Percentiles rank a stretch among this genome's conserved stretches.
Conservation (phyloP, 768 basidiomycete genomes). For the Boletus barrowsii region DNA sequence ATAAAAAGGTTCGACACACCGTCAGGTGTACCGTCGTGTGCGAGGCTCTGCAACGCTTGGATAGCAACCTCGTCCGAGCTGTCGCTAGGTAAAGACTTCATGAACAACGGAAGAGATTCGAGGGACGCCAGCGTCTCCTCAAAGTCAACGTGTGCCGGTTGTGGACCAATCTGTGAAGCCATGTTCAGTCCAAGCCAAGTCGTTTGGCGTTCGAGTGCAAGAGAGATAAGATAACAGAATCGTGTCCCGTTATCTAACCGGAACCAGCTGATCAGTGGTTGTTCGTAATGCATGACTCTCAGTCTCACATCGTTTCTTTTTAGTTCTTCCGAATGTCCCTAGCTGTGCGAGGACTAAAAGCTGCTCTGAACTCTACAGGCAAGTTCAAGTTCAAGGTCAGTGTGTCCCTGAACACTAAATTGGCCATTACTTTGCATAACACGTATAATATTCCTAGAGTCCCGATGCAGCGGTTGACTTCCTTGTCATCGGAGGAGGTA, state of each 20-base stretch:
- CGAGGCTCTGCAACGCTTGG: constrained; percentile 81
- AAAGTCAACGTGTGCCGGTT: constrained; percentile 17
- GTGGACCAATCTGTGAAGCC: constrained; percentile 24
- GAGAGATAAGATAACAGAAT: constrained; percentile 20
- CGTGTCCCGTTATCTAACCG: constrained; percentile 7
- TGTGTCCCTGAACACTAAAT: not conserved
- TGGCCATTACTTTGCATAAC: not conserved
- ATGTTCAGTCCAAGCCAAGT: constrained; percentile 5
- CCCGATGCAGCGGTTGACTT: constrained; percentile 79
- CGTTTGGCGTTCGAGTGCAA: not conserved
- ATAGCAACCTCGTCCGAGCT: constrained; percentile 59
- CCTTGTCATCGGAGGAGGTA: constrained; percentile 86
- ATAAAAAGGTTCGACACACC: constrained; percentile 53
- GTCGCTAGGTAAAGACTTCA: constrained; percentile 79
- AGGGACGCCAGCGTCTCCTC: constrained; percentile 42
- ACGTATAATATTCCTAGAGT: constrained; percentile 32
- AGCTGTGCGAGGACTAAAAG: constrained; percentile 47
- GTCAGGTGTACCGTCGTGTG: constrained; percentile 88
- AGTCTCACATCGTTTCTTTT: not conserved
- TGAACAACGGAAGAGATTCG: constrained; percentile 84
- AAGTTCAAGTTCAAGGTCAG: constrained; percentile 60
- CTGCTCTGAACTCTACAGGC: constrained; percentile 60
- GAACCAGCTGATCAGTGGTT: not conserved
- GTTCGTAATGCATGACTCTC: not conserved
- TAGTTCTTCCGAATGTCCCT: constrained; percentile 26